Evolutionary conservation across 345 rosid genomes (phyloP).

Genomic region (Pugionium cornutum): DNA sequence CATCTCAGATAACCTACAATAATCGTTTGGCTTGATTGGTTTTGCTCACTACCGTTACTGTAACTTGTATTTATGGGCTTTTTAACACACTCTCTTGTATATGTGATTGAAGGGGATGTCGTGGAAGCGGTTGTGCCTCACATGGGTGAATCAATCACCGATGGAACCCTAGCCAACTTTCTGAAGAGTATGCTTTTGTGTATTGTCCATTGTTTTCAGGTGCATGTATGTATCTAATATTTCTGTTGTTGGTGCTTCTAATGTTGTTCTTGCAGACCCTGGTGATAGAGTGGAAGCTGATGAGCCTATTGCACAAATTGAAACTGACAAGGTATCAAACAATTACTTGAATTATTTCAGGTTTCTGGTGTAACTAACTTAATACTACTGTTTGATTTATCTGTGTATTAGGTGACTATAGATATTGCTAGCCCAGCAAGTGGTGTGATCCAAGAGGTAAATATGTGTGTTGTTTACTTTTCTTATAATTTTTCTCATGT

Average conservation of each 20-base stretch:
- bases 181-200: constrained; percentile 55
- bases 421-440: constrained; percentile 80
- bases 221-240: background rate
- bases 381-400: constrained; percentile 13
- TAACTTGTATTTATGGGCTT: constrained; percentile 3
- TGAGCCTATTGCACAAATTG: constrained; percentile 89
- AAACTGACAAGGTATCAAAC: constrained; percentile 77
- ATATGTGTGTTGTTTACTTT: constrained; percentile 20
- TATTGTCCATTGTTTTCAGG: background rate
- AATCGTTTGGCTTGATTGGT: background rate
- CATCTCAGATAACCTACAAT: background rate
- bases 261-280: constrained; percentile 53
- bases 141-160: constrained; percentile 87
- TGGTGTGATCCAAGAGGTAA: constrained; percentile 71
- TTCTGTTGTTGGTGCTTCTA: background rate
- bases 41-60: constrained; percentile 5
- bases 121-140: constrained; percentile 75
- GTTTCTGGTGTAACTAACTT: constrained; percentile 15
- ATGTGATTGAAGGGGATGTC: constrained; percentile 51
- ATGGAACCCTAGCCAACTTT: constrained; percentile 71
- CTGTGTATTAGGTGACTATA: constrained; percentile 60
- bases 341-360: background rate
- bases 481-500: background rate
- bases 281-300: constrained; percentile 84
- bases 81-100: constrained; percentile 25